Conservation (phyloP, 2,329 filamentous ascomycete species). For the Sphaerulina vaccinii region DNA sequence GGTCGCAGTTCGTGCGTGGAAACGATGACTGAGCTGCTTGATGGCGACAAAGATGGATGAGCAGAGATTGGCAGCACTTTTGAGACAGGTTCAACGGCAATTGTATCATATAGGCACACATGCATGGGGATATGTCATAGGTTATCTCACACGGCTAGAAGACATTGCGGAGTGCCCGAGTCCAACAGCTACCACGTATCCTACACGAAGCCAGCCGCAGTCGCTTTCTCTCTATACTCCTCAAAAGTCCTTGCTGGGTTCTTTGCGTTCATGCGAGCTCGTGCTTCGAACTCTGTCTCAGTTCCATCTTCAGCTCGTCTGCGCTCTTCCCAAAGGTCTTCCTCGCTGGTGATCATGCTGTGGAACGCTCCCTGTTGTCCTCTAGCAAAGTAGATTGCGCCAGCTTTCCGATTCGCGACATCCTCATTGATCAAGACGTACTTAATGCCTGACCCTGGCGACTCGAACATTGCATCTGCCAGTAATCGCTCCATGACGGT, state of each 20-base stretch:
- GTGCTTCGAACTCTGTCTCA: slow-evolving; percentile 30
- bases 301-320: slow-evolving; percentile 31
- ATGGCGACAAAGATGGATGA: too few species aligned
- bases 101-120: too few species aligned
- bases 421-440: slow-evolving; percentile 49
- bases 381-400: slow-evolving; percentile 46
- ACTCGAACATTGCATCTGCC: slow-evolving; percentile 49
- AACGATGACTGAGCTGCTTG: too few species aligned
- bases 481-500: slow-evolving; percentile 51
- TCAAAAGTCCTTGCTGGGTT: slow-evolving; percentile 43
- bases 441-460: slow-evolving; percentile 46
- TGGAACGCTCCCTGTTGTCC: slow-evolving; percentile 43
- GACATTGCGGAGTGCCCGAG: too few species aligned
- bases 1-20: slow-evolving; percentile 13
- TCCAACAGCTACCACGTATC: slow-evolving; percentile 2
- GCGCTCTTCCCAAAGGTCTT: slow-evolving; percentile 48
- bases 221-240: slow-evolving; percentile 47
- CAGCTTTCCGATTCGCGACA: slow-evolving; percentile 44
- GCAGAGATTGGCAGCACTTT: too few species aligned
- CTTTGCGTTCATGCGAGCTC: slow-evolving; percentile 32
- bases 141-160: too few species aligned
- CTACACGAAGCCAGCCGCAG: slow-evolving; percentile 36
- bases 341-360: slow-evolving; percentile 43
- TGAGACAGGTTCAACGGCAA: too few species aligned
- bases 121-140: too few species aligned